A percentile compares a stretch with the other conserved stretches of the same genome.
These are phyloP conservation scores for Dothideomycetidae sp. DNA, from an alignment of 2,329 filamentous ascomycete genomes.

Conservation along the genomic window DNA sequence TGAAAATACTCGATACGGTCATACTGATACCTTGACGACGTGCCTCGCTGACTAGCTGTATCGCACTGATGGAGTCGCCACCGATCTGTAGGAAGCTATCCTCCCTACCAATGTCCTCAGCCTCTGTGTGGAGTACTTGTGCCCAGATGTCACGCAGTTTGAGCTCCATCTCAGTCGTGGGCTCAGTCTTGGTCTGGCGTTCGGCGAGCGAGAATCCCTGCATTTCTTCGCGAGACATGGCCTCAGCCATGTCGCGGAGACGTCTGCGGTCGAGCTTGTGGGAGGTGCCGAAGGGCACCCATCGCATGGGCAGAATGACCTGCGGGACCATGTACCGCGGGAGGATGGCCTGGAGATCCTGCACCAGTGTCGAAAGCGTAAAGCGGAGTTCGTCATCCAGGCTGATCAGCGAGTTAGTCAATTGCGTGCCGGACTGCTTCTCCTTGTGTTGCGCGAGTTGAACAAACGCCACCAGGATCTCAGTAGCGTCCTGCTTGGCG, in stretches of 20 bases:
- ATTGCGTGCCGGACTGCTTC: not conserved
- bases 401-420: not conserved
- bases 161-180: slow-evolving; percentile 17
- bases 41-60: slow-evolving; percentile 42
- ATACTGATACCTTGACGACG: slow-evolving; percentile 37
- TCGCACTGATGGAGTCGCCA: slow-evolving; percentile 46
- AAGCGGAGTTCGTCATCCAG: not conserved
- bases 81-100: slow-evolving; percentile 48
- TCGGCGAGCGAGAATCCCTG: not conserved
- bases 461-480: slow-evolving; percentile 1
- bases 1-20: slow-evolving; percentile 1
- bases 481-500: slow-evolving; percentile 18
- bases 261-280: slow-evolving; percentile 20
- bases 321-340: slow-evolving; percentile 21
- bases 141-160: slow-evolving; percentile 37
- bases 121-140: slow-evolving; percentile 30
- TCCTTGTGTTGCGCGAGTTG: not conserved
- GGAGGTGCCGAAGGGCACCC: slow-evolving; percentile 17
- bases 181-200: slow-evolving; percentile 8
- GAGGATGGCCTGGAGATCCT: slow-evolving; percentile 9
- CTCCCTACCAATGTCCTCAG: slow-evolving; percentile 38
- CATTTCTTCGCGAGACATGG: not conserved
- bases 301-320: not conserved
- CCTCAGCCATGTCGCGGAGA: not conserved
- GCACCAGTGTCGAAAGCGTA: not conserved